Evolutionary conservation across 2,329 filamentous ascomycete species (phyloP), one percentile per base, ranked within the genome.

Genomic region (Helminthosporium solani): DNA sequence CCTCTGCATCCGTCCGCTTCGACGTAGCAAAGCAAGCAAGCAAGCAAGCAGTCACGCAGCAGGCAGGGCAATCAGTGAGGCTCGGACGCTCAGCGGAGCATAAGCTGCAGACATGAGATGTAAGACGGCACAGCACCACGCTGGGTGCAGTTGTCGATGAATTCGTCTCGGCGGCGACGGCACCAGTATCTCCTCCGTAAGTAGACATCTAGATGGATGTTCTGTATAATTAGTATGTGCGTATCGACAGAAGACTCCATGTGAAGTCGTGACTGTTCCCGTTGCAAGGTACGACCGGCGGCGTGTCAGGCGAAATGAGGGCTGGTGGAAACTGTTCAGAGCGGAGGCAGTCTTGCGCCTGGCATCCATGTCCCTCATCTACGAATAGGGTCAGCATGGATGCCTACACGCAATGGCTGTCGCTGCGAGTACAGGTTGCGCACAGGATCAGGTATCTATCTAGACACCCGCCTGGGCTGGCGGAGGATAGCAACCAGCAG

Each of bases 101-200:
- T 38, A 34, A 39, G 30, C 33, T 25, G 36, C 34, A 47, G 39
- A 21, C 23, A 34, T 34, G 14, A 35, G 14, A 35, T 18, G 12
- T 9, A 2, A 7, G 31, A n/a, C n/a, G 19, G 27, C 27, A 21
- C 11, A 25, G 15, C 16, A 7, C 21, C 3, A n/a, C 21, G n/a
- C n/a, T n/a, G n/a, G n/a, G n/a, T n/a, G n/a, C n/a, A n/a, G n/a
- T n/a, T 25, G 23, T 25, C 23, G 23, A 6, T 25, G 23, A 9
- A 6, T 5, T 25, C 23, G 23, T 25, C 8, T n/a, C 28, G 12
- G 28, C 12, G 3, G 28, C 12, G 28, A 12, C 3, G 14, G 14
- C 9, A 5, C 14, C 25, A 27, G 7, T 27, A 12, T 12, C 7
- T 12, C n/a, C n/a, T n/a, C n/a, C n/a, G n/a, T n/a, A n/a, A n/a